These are phyloP conservation scores for Neofusicoccum kwambonambiense DNA, from an alignment of 2,329 filamentous ascomycete species.

Conservation along the genomic window DNA sequence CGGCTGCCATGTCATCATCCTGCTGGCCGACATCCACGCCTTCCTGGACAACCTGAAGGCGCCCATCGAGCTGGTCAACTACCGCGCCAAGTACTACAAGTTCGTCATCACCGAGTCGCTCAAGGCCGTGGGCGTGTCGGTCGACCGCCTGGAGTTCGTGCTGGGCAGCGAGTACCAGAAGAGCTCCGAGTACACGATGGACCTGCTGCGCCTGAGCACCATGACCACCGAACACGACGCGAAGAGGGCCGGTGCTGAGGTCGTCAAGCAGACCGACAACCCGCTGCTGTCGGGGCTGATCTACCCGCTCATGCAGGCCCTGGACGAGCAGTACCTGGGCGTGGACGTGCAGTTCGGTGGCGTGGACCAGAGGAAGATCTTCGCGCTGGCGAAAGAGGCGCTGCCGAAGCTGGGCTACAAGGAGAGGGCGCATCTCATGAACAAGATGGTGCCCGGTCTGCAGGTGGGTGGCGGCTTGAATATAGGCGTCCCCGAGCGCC, in stretches of 20 bases:
- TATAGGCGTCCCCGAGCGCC: too few species aligned
- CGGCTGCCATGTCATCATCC: slow-evolving; percentile 76
- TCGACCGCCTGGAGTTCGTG: slow-evolving; percentile 78
- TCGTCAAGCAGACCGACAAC: slow-evolving; percentile 88
- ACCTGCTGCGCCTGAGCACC: slow-evolving; percentile 73
- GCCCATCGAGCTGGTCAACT: slow-evolving; percentile 80
- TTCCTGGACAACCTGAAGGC: slow-evolving; percentile 84
- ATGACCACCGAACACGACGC: slow-evolving; percentile 76
- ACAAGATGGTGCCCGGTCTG: slow-evolving; percentile 87
- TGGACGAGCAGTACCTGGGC: slow-evolving; percentile 80
- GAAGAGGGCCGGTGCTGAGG: slow-evolving; percentile 86
- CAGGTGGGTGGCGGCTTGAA: slow-evolving; percentile 75
- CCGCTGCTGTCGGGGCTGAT: slow-evolving; percentile 71
- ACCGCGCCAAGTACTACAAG: slow-evolving; percentile 81
- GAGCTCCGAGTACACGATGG: slow-evolving; percentile 72
- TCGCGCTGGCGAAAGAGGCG: slow-evolving; percentile 79
- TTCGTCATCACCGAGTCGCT: slow-evolving; percentile 72
- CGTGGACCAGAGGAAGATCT: slow-evolving; percentile 83
- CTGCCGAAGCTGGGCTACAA: slow-evolving; percentile 83
- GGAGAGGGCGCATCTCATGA: slow-evolving; percentile 70
- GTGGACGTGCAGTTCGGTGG: slow-evolving; percentile 83
- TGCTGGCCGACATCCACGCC: slow-evolving; percentile 65
- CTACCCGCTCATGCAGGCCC: slow-evolving; percentile 83
- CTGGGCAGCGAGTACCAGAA: slow-evolving; percentile 81
- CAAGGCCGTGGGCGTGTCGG: slow-evolving; percentile 73